Base-by-base conservation (phyloP, 495 filamentous ascomycete species). In the Neurospora sp. region DNA sequence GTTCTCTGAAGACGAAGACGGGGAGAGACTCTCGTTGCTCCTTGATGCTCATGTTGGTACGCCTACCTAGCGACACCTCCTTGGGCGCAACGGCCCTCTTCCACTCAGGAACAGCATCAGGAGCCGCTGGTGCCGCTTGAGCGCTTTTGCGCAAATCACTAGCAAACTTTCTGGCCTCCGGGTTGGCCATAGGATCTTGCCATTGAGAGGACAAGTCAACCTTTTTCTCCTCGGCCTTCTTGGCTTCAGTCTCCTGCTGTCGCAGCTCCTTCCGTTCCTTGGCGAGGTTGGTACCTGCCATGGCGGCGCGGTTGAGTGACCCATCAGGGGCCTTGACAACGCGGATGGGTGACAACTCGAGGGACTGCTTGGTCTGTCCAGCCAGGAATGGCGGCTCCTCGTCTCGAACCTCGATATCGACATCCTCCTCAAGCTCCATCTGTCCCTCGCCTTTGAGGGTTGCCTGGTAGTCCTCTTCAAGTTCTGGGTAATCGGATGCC, bases 281-380 rank as follows among this genome's bases (percentile, higher is more conserved):
- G 16, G 96, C 93, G n/a, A 98, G 82, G 17, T 88, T 88, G 10
- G 94, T 93, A 40, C 96, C 95, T 16, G 94, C 88, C 93, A 98
- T 96, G 3, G 96, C 96, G 42, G 96, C 93, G 69, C 96, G 89
- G 79, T 98, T 98, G 76, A 99, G 87, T 0, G 94, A 97, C 16
- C 96, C 96, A 79, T 99, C 96, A 6, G 96, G 96, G 2, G 96
- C 96, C 82, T 99, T 99, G 75, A 99, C 92, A 14, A 99, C 94
- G 77, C 96, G 86, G 73, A 99, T 98, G 3, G 96, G 96, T 8
- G 94, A 97, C 10, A 99, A 82, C 78, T 98, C 96, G 10, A 98
- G 86, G 22, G 92, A 95, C 80, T 97, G 94, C 77, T 97, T 97
- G 3, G 96, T 99, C 82, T 98, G 96, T 2, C 96, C 96, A 9